phyloP scores from a whole-genome alignment of 2,329 filamentous ascomycete species.

The Didymellaceae sp. region DNA sequence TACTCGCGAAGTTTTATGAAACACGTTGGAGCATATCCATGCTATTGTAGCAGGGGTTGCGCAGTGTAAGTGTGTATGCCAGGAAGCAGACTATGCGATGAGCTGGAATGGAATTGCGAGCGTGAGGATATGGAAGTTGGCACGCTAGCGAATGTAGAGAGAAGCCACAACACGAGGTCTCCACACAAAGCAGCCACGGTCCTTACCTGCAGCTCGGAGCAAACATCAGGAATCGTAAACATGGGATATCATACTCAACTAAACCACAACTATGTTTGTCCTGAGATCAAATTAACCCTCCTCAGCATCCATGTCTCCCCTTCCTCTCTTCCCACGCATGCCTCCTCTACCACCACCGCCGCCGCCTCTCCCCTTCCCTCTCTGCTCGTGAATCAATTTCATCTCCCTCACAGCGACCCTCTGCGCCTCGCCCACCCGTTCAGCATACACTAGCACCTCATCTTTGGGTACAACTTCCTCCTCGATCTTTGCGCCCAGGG shows the following conservation, averaged over 20 bases:
- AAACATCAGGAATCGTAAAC: background rate
- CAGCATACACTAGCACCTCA: slow-evolving; percentile 82
- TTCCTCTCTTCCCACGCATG: slow-evolving; percentile 52
- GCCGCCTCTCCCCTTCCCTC: slow-evolving; percentile 61
- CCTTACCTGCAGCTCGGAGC: background rate
- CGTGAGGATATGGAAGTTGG: no score
- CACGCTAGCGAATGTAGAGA: background rate
- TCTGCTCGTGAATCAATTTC: slow-evolving; percentile 78
- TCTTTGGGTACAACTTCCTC: slow-evolving; percentile 77
- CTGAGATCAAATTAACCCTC: slow-evolving; percentile 65
- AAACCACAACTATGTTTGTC: background rate
- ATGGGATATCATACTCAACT: slow-evolving; percentile 7
- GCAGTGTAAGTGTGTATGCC: no score
- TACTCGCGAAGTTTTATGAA: no score
- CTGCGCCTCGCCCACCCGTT: slow-evolving; percentile 83
- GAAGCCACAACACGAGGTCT: background rate
- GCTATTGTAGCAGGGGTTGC: no score
- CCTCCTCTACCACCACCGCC: slow-evolving; percentile 47
- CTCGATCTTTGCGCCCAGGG: slow-evolving; percentile 76
- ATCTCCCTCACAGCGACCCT: slow-evolving; percentile 79
- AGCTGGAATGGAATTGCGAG: no score
- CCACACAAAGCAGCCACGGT: background rate
- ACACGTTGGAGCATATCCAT: no score
- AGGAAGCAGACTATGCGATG: no score
- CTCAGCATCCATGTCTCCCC: slow-evolving; percentile 76